Base-by-base conservation (phyloP, 1,284 basidiomycete species). In the Cystobasidium pallidum region DNA sequence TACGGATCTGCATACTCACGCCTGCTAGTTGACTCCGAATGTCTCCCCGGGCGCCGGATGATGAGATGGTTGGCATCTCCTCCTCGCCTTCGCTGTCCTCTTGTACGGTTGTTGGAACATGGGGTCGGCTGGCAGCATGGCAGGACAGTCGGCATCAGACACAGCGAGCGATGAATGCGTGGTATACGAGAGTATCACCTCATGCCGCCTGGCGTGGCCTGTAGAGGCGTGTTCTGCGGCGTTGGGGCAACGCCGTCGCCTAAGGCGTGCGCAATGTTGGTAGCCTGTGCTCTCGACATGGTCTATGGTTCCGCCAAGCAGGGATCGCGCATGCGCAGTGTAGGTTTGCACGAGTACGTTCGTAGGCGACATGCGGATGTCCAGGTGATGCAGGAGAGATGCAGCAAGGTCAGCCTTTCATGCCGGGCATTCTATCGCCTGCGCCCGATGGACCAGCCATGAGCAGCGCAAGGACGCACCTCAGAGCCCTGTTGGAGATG, bases 91-190 rank as follows among this genome's bases (percentile, higher is more conserved):
- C 77, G 34, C 75, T 74, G 21, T 63, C 70, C 70, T 80, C 79
- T n/a, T 75, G 74, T 17, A 80, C 73, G 11, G 78, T 79, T 17
- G 75, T 59, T 19, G 79, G 79, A 36, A 80, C 78, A 47, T 79
- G 78, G 4, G 79, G 79, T 66, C 78, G 77, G 45, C 78, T 80
- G 73, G 17, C 17, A 26, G 13, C 45, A 51, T 8, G 41, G 8
- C 32, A 49, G 28, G 28, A 21, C 7, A 36, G 66, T 19, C 43
- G 36, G 6, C 36, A 39, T 6, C 36, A 39, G 7, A 39, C 36
- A 13, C 36, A 39, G 6, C 13, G 36, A 2, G n/a, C n/a, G n/a
- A n/a, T n/a, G n/a, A n/a, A n/a, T n/a, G n/a, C n/a, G n/a, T n/a
- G n/a, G n/a, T n/a, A n/a, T n/a, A n/a, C n/a, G n/a, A n/a, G n/a